Evolutionary conservation across 2,329 filamentous ascomycete genomes (phyloP).

Genomic region (Beauveria scarabaeidicola): DNA sequence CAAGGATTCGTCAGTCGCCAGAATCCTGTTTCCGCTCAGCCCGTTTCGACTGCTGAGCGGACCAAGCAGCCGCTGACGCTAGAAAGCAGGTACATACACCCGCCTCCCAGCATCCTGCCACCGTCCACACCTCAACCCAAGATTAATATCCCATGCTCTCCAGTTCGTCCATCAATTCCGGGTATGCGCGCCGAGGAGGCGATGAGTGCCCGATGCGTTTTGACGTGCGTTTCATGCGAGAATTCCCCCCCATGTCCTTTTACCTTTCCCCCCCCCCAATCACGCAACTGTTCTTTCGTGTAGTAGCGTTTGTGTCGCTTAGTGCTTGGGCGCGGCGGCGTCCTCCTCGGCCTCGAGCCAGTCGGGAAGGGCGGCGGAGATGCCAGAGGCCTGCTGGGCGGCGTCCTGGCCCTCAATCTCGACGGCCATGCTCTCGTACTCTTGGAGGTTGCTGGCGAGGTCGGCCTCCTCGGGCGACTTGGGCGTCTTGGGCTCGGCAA

Average conservation of each 20-base stretch:
- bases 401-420: conserved; percentile 85
- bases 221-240: no score
- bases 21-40: conserved; percentile 6
- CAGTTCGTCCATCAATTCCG: conserved; percentile 9
- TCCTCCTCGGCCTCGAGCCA: conserved; percentile 81
- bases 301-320: conserved; percentile 19
- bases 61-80: neutral
- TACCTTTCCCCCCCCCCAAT: neutral
- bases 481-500: conserved; percentile 70
- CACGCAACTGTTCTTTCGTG: neutral
- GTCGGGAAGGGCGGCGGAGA: conserved; percentile 50
- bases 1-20: conserved; percentile 3
- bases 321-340: conserved; percentile 47
- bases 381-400: conserved; percentile 47
- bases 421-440: conserved; percentile 89
- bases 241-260: no score
- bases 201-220: no score
- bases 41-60: neutral
- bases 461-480: conserved; percentile 88
- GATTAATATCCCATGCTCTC: conserved; percentile 10
- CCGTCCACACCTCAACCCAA: conserved; percentile 7
- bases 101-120: neutral
- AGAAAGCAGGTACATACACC: neutral
- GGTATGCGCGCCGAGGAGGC: no score
- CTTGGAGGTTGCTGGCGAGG: conserved; percentile 82